A percentile compares a stretch with the other conserved stretches of the same genome.
Evolutionary conservation across 2,329 filamentous ascomycete species (phyloP).

Genomic region (Neurospora crassa): DNA sequence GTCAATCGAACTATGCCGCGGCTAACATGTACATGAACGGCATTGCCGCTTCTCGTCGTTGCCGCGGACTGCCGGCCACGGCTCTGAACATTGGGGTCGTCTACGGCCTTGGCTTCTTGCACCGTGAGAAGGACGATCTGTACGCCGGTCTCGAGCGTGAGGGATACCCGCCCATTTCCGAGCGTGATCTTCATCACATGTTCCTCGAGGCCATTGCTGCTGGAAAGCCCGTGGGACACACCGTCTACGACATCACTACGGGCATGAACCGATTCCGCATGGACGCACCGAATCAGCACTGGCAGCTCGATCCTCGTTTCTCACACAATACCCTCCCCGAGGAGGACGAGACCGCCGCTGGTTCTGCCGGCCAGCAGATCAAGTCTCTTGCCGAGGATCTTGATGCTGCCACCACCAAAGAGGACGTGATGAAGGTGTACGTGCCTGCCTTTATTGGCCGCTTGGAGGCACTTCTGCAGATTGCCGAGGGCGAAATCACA

Average conservation of each 20-base stretch:
- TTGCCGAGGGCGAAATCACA: constrained; percentile 21
- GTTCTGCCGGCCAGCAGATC: neutral
- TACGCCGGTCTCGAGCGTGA: constrained; percentile 33
- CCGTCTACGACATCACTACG: constrained; percentile 28
- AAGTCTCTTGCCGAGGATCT: constrained; percentile 23
- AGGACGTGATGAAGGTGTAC: constrained; percentile 20
- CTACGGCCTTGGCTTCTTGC: constrained; percentile 33
- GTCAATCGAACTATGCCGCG: constrained; percentile 35
- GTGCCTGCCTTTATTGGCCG: constrained; percentile 19
- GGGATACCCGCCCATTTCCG: constrained; percentile 38
- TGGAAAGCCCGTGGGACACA: constrained; percentile 23
- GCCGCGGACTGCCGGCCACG: constrained; percentile 26
- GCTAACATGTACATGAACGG: constrained; percentile 40
- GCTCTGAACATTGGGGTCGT: constrained; percentile 37
- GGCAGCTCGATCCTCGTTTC: constrained; percentile 35
- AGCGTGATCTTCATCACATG: constrained; percentile 40
- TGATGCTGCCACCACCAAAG: constrained; percentile 11
- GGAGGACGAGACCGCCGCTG: constrained; percentile 2
- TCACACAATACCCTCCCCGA: constrained; percentile 26
- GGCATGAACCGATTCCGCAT: constrained; percentile 30
- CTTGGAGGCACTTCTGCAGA: constrained; percentile 24
- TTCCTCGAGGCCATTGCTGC: constrained; percentile 40
- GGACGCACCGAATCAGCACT: constrained; percentile 24
- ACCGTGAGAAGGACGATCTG: constrained; percentile 29
- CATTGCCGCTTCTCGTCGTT: constrained; percentile 27